Evolutionary conservation across 176 grass and related monocot genomes (phyloP), one percentile per base, ranked within the genome.

Genomic region (Oryza australiensis): DNA sequence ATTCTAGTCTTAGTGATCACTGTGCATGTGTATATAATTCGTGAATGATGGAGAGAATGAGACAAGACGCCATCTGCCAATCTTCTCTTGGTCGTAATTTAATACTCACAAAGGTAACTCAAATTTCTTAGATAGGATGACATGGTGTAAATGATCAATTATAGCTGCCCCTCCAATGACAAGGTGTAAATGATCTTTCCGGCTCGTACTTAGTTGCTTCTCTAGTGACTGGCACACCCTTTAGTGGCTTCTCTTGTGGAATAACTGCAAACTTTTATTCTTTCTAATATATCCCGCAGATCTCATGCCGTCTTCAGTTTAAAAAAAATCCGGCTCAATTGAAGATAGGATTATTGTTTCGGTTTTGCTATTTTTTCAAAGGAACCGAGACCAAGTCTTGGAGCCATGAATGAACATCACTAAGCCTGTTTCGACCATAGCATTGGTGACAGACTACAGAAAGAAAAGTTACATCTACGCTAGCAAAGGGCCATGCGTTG

Each of bases 1-100:
- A 26, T 23, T 77, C 55, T 60, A n/a, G 22, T 60, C 2, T 60
- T 8, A 22, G 6, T 23, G 55, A 9, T 60, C 55, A 2, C 0
- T 24, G 37, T 62, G 53, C 73, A 35, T 62, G 53, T 75, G 22
- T 75, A 38, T 62, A 38, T 38, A 76, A 62, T 38, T 26, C 53
- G 18, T 38, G 74, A 38, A 41, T 34, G 28, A 34, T 75, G 18
- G 16, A 10, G 27, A 34, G 9, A 18, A 23, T 23, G 20, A 12
- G 49, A 29, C 7, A 73, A 46, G 13, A 29, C 16, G 13, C 1
- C 3, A 49, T 29, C 70, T 46, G 23, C 38, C 38, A 11, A 51
- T 20, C 16, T 20, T 55, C 49, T 60, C 20, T 60, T 62, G 51
- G 30, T 62, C 12, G 30, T 22, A 9, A 38, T 76, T 60, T 76